These are phyloP conservation scores for Colletotrichum shisoi DNA, from an alignment of 2,329 filamentous ascomycete species.

Conservation along the genomic window DNA sequence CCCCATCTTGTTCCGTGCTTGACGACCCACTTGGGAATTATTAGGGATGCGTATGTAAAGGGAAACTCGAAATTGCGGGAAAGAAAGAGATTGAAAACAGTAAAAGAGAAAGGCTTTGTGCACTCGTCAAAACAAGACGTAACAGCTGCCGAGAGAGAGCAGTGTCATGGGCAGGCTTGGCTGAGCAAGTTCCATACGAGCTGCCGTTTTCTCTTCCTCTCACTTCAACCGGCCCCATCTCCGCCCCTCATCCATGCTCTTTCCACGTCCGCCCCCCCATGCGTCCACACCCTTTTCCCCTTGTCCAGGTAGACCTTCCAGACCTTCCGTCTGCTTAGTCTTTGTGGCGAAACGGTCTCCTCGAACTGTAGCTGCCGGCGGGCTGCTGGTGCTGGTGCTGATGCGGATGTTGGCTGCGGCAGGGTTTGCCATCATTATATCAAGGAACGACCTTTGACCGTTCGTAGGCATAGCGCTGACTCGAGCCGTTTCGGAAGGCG, in stretches of 20 bases:
- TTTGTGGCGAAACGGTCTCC: constrained; percentile 34
- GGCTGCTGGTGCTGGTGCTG: not conserved
- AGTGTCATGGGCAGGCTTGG: constrained; percentile 14
- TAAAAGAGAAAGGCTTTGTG: not conserved
- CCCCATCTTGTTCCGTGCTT: constrained; percentile 26
- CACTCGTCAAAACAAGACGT: constrained; percentile 16
- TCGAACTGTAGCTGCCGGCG: constrained; percentile 19
- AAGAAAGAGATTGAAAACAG: not conserved
- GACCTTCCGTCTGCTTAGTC: constrained; percentile 28
- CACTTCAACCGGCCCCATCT: constrained; percentile 3
- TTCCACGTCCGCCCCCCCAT: constrained; percentile 20
- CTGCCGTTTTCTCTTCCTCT: constrained; percentile 9
- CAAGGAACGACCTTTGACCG: constrained; percentile 30
- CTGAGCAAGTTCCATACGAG: not conserved
- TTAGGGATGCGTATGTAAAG: constrained; percentile 7
- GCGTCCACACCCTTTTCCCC: constrained; percentile 7
- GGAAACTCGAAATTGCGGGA: not conserved
- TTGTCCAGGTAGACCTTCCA: constrained; percentile 25
- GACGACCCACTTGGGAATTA: constrained; percentile 27
- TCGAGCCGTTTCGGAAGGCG: constrained; percentile 36
- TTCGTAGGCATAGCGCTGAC: constrained; percentile 31
- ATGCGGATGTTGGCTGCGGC: not conserved
- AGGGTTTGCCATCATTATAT: constrained; percentile 25
- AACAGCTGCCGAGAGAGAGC: not conserved
- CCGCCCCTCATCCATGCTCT: constrained; percentile 14